A percentile compares a stretch with the other conserved stretches of the same genome.
These are phyloP conservation scores for Vigna mungo DNA, from an alignment of 306 rosid species.

Conservation along the genomic window DNA sequence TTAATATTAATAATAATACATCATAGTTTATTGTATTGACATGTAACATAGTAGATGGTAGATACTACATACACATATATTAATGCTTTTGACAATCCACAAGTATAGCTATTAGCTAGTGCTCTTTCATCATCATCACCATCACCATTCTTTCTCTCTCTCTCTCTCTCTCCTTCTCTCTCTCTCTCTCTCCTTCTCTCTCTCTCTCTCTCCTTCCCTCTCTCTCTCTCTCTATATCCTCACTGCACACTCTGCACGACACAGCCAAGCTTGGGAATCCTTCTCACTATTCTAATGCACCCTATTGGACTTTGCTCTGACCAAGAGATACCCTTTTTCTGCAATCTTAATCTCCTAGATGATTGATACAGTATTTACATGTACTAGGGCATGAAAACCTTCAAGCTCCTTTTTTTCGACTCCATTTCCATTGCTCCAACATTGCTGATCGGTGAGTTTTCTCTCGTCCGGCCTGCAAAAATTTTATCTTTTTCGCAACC, in stretches of 20 bases:
- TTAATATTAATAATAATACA: slow-evolving; percentile 8
- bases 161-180: not conserved
- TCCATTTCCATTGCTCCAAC: slow-evolving; percentile 68
- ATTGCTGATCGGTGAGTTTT: slow-evolving; percentile 74
- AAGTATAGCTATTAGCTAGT: slow-evolving; percentile 29
- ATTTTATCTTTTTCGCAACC: slow-evolving; percentile 28
- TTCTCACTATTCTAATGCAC: slow-evolving; percentile 38
- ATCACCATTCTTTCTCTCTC: not conserved
- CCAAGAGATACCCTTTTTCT: slow-evolving; percentile 40
- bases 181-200: not conserved
- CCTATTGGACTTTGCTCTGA: slow-evolving; percentile 42
- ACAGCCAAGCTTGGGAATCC: slow-evolving; percentile 27
- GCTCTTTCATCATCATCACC: slow-evolving; percentile 39
- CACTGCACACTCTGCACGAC: slow-evolving; percentile 19
- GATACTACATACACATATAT: slow-evolving; percentile 26
- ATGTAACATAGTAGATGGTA: slow-evolving; percentile 24
- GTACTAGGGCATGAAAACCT: slow-evolving; percentile 85
- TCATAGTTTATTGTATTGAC: slow-evolving; percentile 31
- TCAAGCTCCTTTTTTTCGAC: slow-evolving; percentile 52
- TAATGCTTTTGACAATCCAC: slow-evolving; percentile 38
- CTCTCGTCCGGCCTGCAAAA: slow-evolving; percentile 15
- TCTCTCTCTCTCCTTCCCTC: not conserved
- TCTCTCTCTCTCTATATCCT: not conserved
- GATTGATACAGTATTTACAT: slow-evolving; percentile 53
- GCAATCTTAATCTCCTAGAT: slow-evolving; percentile 51